These are phyloP conservation scores for Dicorynia guianensis DNA, from an alignment of 306 rosid species.

Conservation along the genomic window DNA sequence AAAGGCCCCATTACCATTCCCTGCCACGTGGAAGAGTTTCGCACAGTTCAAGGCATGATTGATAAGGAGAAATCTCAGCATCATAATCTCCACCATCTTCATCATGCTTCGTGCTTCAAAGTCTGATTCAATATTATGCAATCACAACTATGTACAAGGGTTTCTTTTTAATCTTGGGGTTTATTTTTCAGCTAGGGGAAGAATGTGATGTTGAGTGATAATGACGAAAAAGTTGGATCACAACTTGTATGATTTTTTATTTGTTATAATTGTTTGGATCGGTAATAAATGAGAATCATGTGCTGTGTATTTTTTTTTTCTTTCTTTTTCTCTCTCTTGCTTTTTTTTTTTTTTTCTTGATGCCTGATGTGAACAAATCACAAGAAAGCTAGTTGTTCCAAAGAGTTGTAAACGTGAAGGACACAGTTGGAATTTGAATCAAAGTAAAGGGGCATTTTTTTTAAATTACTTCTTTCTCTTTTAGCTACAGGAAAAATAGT, in stretches of 20 bases:
- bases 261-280: conserved; percentile 33
- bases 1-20: conserved; percentile 90
- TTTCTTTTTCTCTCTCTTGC: neutral
- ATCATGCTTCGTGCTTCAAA: conserved; percentile 79
- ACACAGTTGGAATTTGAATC: conserved; percentile 50
- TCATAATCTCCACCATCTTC: conserved; percentile 24
- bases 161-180: neutral
- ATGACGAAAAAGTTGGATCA: conserved; percentile 38
- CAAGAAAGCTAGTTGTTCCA: conserved; percentile 20
- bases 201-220: conserved; percentile 41
- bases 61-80: conserved; percentile 51
- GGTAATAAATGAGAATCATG: neutral
- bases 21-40: conserved; percentile 81
- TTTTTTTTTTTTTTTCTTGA: neutral
- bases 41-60: conserved; percentile 71
- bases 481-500: conserved; percentile 1
- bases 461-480: neutral
- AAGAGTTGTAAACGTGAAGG: conserved; percentile 41
- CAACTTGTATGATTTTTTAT: conserved; percentile 27
- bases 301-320: neutral
- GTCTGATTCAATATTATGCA: conserved; percentile 43
- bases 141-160: conserved; percentile 2
- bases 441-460: conserved; percentile 30
- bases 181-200: conserved; percentile 33
- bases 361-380: conserved; percentile 31